Conservation (phyloP, 1,139 yeast species). For the Lizanozyma gosingica region DNA sequence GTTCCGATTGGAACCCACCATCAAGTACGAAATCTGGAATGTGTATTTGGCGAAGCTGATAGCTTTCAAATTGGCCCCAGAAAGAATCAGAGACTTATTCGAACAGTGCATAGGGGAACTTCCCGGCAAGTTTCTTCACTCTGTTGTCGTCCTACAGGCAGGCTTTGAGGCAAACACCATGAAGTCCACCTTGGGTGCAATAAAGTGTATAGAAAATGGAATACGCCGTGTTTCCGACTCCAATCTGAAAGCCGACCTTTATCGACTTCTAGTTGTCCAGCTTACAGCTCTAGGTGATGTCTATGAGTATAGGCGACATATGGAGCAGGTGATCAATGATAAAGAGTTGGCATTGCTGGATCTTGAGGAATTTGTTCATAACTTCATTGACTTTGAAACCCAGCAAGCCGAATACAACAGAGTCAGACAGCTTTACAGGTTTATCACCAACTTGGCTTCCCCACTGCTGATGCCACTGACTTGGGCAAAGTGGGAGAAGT, state of each 20-base stretch:
- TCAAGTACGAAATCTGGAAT: conserved; percentile 63
- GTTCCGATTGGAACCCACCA: conserved; percentile 50
- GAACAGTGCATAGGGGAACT: conserved; percentile 47
- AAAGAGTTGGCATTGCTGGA: conserved; percentile 18
- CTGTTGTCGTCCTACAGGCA: conserved; percentile 49
- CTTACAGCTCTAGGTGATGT: background rate
- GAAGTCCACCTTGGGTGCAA: background rate
- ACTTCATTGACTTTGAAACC: conserved; percentile 42
- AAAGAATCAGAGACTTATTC: conserved; percentile 64
- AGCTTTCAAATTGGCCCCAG: conserved; percentile 35
- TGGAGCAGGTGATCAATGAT: conserved; percentile 10
- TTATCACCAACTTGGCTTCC: conserved; percentile 16
- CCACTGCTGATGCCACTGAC: conserved; percentile 17
- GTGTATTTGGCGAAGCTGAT: conserved; percentile 43
- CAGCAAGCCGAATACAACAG: conserved; percentile 41
- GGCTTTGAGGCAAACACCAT: conserved; percentile 39
- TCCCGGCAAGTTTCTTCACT: conserved; percentile 40
- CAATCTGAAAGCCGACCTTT: background rate
- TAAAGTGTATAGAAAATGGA: background rate
- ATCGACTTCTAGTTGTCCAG: background rate
- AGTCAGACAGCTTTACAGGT: conserved; percentile 52
- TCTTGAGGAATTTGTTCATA: conserved; percentile 21
- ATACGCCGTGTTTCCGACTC: background rate
- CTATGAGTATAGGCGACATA: conserved; percentile 1
- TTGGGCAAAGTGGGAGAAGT: conserved; percentile 65